Percentiles rank a stretch among this genome's conserved stretches.
phyloP scores from a whole-genome alignment of 495 filamentous ascomycete species.

The Cladorrhinum samala region DNA sequence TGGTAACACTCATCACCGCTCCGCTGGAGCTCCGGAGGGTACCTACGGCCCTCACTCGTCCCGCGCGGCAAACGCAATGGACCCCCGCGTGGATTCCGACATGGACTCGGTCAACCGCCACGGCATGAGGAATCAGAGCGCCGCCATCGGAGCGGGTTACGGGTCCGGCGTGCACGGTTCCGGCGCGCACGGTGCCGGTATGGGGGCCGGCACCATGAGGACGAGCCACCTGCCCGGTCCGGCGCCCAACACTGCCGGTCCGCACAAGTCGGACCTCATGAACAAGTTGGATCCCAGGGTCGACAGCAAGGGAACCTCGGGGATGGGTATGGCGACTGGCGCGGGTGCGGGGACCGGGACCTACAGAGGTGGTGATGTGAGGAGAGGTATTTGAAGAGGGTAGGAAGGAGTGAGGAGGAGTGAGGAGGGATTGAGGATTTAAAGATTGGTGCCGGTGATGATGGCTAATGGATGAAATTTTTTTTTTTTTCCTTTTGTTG shows the following conservation, averaged over 20 bases:
- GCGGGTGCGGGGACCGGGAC: neutral
- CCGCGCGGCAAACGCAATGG: slow-evolving; percentile 37
- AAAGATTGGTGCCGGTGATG: neutral
- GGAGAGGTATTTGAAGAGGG: neutral
- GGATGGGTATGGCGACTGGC: too few relatives aligned
- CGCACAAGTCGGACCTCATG: slow-evolving; percentile 42
- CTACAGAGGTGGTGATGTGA: neutral
- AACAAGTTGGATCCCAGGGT: slow-evolving; percentile 50
- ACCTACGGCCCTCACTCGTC: slow-evolving; percentile 33
- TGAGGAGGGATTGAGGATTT: neutral
- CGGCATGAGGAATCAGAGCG: neutral
- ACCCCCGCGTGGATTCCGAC: slow-evolving; percentile 36
- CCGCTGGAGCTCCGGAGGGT: slow-evolving; percentile 23
- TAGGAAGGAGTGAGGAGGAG: neutral
- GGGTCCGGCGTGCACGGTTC: too few relatives aligned
- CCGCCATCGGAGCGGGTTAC: too few relatives aligned
- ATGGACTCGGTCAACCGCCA: slow-evolving; percentile 3
- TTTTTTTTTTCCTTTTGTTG: neutral
- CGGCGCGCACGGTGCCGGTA: too few relatives aligned
- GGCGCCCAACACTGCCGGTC: slow-evolving; percentile 39
- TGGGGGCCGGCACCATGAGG: too few relatives aligned
- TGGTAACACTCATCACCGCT: too few relatives aligned
- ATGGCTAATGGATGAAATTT: neutral
- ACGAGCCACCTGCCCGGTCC: slow-evolving; percentile 19
- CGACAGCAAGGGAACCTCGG: slow-evolving; percentile 26